phyloP scores from a whole-genome alignment of 2,329 filamentous ascomycete genomes.

The Calonectria multiphialidica region DNA sequence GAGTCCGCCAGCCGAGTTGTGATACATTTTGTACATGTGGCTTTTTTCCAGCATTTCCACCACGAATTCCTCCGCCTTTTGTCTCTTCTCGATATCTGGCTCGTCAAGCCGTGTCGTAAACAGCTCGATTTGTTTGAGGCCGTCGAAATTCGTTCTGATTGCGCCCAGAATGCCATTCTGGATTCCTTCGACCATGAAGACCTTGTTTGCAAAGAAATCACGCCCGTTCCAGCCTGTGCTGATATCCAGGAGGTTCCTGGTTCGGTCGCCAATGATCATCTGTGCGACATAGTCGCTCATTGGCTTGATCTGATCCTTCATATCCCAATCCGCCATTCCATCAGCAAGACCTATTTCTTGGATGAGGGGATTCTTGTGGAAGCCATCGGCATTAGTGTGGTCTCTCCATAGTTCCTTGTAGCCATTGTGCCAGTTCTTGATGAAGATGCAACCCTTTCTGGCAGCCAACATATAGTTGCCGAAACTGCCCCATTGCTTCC shows the following conservation, averaged over 20 bases:
- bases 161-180: slow-evolving; percentile 48
- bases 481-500: slow-evolving; percentile 48
- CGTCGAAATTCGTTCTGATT: slow-evolving; percentile 44
- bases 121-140: slow-evolving; percentile 45
- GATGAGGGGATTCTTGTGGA: slow-evolving; percentile 46
- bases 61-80: slow-evolving; percentile 46
- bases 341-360: slow-evolving; percentile 48
- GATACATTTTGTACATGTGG: slow-evolving; percentile 53
- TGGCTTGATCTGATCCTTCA: slow-evolving; percentile 31
- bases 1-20: slow-evolving; percentile 47
- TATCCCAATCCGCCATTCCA: slow-evolving; percentile 34
- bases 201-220: slow-evolving; percentile 47
- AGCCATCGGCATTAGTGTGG: slow-evolving; percentile 47
- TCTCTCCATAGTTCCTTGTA: slow-evolving; percentile 52
- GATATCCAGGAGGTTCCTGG: slow-evolving; percentile 46
- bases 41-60: slow-evolving; percentile 49
- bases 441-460: slow-evolving; percentile 55
- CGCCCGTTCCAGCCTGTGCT: slow-evolving; percentile 47
- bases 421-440: slow-evolving; percentile 56
- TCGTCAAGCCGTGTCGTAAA: slow-evolving; percentile 49
- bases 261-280: slow-evolving; percentile 52
- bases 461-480: slow-evolving; percentile 58
- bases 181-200: slow-evolving; percentile 48
- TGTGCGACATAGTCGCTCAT: slow-evolving; percentile 54
- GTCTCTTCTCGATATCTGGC: slow-evolving; percentile 40